These are phyloP conservation scores for Chlorokybus atmophyticus DNA, from an alignment of 139 green algal genomes.

Conservation along the genomic window DNA sequence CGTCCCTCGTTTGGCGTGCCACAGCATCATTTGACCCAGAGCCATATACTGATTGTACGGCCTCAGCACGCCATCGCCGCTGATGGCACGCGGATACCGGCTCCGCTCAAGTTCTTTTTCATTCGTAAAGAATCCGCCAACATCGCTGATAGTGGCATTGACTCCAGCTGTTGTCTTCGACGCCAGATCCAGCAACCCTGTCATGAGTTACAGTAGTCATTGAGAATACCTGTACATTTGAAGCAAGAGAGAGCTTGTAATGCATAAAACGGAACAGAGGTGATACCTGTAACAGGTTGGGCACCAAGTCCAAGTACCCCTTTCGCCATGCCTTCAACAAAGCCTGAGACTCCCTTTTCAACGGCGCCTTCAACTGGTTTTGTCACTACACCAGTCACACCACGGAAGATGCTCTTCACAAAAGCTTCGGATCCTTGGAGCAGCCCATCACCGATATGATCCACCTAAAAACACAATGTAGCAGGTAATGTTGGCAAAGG, in stretches of 20 bases:
- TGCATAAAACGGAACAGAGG: too few relatives aligned
- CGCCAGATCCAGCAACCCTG: constrained; percentile 52
- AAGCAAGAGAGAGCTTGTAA: too few relatives aligned
- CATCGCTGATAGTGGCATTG: constrained; percentile 29
- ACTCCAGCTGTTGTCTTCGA: constrained; percentile 56
- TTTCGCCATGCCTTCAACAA: constrained; percentile 45
- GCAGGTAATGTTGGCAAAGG: too few relatives aligned
- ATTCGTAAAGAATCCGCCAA: constrained; percentile 23
- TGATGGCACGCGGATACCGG: constrained; percentile 51
- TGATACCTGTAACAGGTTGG: constrained; percentile 53
- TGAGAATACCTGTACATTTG: too few relatives aligned
- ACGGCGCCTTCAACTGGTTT: constrained; percentile 67
- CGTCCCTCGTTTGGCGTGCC: constrained; percentile 24
- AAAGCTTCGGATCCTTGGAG: constrained; percentile 57
- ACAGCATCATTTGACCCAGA: constrained; percentile 49
- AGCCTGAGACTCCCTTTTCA: constrained; percentile 47
- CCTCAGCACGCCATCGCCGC: constrained; percentile 54
- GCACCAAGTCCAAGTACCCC: constrained; percentile 63
- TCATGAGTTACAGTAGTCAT: too few relatives aligned
- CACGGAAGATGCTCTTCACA: constrained; percentile 46
- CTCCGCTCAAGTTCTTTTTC: constrained; percentile 30
- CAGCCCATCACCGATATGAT: constrained; percentile 46
- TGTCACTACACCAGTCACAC: constrained; percentile 62
- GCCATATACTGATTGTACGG: constrained; percentile 36
- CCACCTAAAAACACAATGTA: too few relatives aligned